Percentiles rank a stretch among this genome's conserved stretches.
Conservation (phyloP, 2,329 filamentous ascomycete genomes). For the Diaporthe humulicola region DNA sequence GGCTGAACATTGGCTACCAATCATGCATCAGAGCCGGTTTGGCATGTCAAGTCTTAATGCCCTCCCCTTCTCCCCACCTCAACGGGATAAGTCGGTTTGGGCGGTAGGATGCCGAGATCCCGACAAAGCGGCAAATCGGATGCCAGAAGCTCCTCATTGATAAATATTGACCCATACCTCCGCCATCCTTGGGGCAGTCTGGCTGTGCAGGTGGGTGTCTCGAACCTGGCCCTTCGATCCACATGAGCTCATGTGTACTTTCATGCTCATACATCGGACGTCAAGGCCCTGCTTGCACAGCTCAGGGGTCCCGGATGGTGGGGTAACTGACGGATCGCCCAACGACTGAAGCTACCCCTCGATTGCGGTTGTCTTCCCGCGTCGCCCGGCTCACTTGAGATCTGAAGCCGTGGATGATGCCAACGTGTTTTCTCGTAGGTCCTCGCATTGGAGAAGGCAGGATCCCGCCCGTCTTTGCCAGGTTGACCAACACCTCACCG, state of each 20-base stretch:
- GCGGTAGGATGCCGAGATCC: constrained; percentile 15
- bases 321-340: constrained; percentile 15
- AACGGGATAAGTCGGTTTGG: neutral
- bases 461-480: neutral
- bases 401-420: neutral
- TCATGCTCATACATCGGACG: constrained; percentile 22
- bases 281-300: constrained; percentile 13
- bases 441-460: neutral
- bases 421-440: neutral
- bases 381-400: constrained; percentile 19
- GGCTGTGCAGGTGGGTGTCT: constrained; percentile 16
- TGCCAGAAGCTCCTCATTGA: constrained; percentile 4
- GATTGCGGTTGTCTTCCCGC: constrained; percentile 13
- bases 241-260: constrained; percentile 25
- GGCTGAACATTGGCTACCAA: constrained; percentile 1
- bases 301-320: constrained; percentile 35
- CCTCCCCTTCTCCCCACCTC: neutral
- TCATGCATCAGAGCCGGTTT: constrained; percentile 10
- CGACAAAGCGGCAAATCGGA: constrained; percentile 4
- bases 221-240: constrained; percentile 23
- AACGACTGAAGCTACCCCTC: constrained; percentile 37
- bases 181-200: neutral
- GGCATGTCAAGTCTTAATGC: neutral
- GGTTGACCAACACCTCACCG: neutral
- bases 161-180: constrained; percentile 11